Percentiles rank a stretch among this genome's conserved stretches.
Evolutionary conservation across 306 rosid species (phyloP).

Genomic region (Corylus avellana): DNA sequence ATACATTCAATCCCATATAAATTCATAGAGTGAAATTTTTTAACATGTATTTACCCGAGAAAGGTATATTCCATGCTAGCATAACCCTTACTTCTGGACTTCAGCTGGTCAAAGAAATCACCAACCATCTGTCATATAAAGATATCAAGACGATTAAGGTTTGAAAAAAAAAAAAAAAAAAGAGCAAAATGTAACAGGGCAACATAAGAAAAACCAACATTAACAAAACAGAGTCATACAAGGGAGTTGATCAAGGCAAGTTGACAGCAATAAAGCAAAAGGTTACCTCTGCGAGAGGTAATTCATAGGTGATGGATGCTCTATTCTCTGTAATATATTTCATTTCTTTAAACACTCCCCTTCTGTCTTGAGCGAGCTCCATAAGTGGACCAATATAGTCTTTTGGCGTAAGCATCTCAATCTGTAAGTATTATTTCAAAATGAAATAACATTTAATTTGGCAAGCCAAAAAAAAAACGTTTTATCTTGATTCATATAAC

Average conservation of each 20-base stretch:
- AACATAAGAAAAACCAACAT: background rate
- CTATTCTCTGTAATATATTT: conserved; percentile 83
- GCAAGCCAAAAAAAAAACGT: background rate
- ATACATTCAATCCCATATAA: background rate
- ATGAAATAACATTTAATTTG: conserved; percentile 7
- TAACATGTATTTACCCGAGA: conserved; percentile 53
- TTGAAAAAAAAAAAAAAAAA: background rate
- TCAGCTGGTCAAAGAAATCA: conserved; percentile 95
- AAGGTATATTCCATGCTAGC: conserved; percentile 94
- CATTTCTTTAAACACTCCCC: conserved; percentile 88
- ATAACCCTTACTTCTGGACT: conserved; percentile 94
- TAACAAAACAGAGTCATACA: background rate
- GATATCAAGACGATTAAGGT: background rate
- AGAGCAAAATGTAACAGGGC: background rate
- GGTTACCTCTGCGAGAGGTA: conserved; percentile 84
- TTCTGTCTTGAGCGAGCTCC: conserved; percentile 96
- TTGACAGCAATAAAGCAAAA: conserved; percentile 19
- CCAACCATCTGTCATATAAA: conserved; percentile 59
- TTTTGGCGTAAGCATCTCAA: conserved; percentile 91
- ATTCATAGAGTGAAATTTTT: background rate
- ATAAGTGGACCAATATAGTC: conserved; percentile 87
- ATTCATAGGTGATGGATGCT: conserved; percentile 71
- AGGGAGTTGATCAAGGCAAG: background rate
- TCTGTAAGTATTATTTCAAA: conserved; percentile 45
- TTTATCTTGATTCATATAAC: conserved; percentile 22